Base-by-base conservation (phyloP, 2,329 filamentous ascomycete genomes). In the Pseudogymnoascus pannorum region DNA sequence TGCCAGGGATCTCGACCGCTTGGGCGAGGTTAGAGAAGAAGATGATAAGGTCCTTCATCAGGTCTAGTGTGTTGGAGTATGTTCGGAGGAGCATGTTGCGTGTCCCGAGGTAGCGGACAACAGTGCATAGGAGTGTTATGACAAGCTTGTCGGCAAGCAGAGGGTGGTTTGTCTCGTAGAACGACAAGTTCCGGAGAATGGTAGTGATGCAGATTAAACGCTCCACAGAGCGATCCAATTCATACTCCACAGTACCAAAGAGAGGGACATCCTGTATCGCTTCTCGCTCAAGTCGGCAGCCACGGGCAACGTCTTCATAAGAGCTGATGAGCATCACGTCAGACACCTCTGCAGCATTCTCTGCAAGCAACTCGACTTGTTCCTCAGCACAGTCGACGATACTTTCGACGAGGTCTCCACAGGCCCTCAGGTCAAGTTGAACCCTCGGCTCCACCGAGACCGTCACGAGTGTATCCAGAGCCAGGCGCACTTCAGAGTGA, bases 1-100 rank as follows among this genome's bases (percentile, higher is more conserved):
- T 87, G 18, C 88, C 88, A 1, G 92, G 88, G 38, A 99, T 79
- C 70, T 93, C 88, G 59, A 97, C 83, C 8, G 85, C 83, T 54
- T 89, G 85, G 6, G 92, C 87, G 57, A 95, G 85, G 73, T 99
- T 97, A 61, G 93, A 97, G 60, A 99, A 79, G 66, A 96, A 86
- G 14, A 91, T 87, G 62, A 97, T 85, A 29, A 92, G 79, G 73
- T 99, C 94, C 75, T 99, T 99, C 90, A 97, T 96, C 69, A 97
- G 93, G 74, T 99, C 94, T 66, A 97, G 78, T 0, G 89, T 94
- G 74, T 97, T 96, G 70, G 83, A 80, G 66, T 94, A 83, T 3
- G 87, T 91, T 38, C 91, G 86, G 42, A 97, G 77, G 29, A 97
- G 81, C 81, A 93, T 90, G 67, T 91, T 91, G 12, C 92, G 87